Evolutionary conservation across 805 yeast species (phyloP), one percentile per base, ranked within the genome.

Genomic region (Kodamaea kakaduensis): DNA sequence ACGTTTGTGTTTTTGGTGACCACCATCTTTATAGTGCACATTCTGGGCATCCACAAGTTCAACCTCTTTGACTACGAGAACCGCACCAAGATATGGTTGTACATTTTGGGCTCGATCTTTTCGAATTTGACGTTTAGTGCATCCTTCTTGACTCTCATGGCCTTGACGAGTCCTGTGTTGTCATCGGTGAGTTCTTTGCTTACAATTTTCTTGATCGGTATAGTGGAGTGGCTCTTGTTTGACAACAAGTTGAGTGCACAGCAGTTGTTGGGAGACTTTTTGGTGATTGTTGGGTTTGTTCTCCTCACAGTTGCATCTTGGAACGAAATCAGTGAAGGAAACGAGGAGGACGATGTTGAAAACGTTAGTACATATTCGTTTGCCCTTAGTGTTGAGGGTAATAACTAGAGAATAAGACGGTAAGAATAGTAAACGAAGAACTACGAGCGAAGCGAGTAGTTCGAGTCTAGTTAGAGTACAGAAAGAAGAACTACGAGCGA

Each of bases 151-250:
- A 72, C 87, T 2, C 61, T 86, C 44, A 84, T 86, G 84, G 80
- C 95, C 0, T 69, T 86, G 37, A 86, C 96, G 0, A 79, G 84
- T 3, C 96, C 96, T 0, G 95, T 87, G 2, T 63, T 87, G 27
- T 82, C 93, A 1, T 75, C 84, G 0, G 81, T 76, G 16, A 60
- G 81, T 21, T 75, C 87, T 0, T 61, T 86, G 39, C 68, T 86
- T 32, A 84, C 95, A 0, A 87, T 88, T 14, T 71, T 86, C 43
- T 56, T 86, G 35, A 93, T 87, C 28, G 95, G 95, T 0, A 33
- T 84, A 1, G 78, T 78, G 14, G 95, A 86, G 52, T 84, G 83
- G 80, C 36, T 71, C 0, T 46, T 82, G 7, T 83, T 82, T 59
- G 84, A 80, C 4, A 72, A 75, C 16, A 64, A 56, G 2, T 63